Conservation (phyloP, 2,329 filamentous ascomycete genomes). For the Epichloe coenophiala region DNA sequence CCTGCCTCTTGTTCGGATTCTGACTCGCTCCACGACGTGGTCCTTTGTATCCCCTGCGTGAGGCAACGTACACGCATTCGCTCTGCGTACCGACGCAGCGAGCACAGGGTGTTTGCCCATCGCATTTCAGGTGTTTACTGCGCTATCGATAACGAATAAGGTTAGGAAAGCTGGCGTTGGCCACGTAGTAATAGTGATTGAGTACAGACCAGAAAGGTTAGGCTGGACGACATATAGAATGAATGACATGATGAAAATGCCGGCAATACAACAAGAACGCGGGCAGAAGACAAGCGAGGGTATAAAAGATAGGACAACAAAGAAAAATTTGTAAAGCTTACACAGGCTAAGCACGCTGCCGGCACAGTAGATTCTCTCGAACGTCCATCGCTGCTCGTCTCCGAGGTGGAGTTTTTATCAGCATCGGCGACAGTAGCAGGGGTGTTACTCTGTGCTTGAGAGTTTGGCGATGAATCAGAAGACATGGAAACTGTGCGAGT, state of each 20-base stretch:
- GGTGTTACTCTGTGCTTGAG: constrained; percentile 2
- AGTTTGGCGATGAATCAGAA: constrained; percentile 3
- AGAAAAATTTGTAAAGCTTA: constrained; percentile 18
- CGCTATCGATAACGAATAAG: constrained; percentile 24
- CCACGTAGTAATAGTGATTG: neutral
- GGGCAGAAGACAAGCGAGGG: neutral
- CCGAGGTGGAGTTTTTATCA: constrained; percentile 1
- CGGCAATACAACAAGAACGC: neutral
- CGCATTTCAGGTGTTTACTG: constrained; percentile 62
- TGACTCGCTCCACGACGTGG: constrained; percentile 23
- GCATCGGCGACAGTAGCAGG: neutral
- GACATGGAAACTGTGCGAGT: constrained; percentile 1
- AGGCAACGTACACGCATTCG: constrained; percentile 60
- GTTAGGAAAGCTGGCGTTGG: neutral
- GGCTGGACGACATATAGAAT: neutral
- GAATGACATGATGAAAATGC: neutral
- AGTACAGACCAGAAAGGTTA: neutral
- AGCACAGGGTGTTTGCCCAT: constrained; percentile 55
- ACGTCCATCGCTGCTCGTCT: constrained; percentile 7
- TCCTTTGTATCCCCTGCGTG: constrained; percentile 62
- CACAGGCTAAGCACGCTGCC: constrained; percentile 42
- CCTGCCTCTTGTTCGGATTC: constrained; percentile 37
- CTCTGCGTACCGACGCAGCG: constrained; percentile 46
- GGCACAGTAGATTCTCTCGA: constrained; percentile 25
- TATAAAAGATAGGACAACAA: neutral